phyloP scores from a whole-genome alignment of 495 filamentous ascomycete species.

The Lasiosphaeria ovina region DNA sequence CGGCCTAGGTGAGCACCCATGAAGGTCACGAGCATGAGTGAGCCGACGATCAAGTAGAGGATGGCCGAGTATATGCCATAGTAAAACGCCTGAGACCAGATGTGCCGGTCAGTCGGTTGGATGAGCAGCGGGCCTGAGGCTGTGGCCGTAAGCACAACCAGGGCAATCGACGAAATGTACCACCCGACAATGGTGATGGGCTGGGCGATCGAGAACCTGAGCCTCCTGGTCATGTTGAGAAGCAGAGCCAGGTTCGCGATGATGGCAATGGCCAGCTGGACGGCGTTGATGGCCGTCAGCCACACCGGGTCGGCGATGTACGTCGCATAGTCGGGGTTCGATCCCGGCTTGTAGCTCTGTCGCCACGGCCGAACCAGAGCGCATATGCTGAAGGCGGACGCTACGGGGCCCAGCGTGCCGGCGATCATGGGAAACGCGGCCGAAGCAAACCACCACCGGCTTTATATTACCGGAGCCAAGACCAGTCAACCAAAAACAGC shows the following conservation, averaged over 20 bases:
- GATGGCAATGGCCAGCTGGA: conserved; percentile 69
- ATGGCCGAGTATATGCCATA: conserved; percentile 75
- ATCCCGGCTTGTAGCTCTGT: conserved; percentile 55
- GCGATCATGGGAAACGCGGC: conserved; percentile 79
- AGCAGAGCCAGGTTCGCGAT: conserved; percentile 70
- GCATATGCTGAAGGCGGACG: conserved; percentile 75
- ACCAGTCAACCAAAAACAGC: no score
- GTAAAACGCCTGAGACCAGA: conserved; percentile 72
- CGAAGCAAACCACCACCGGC: conserved; percentile 85
- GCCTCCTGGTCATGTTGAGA: conserved; percentile 77
- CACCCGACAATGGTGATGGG: conserved; percentile 62
- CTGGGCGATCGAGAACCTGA: conserved; percentile 77
- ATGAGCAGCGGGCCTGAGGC: conserved; percentile 49
- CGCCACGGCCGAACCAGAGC: conserved; percentile 73
- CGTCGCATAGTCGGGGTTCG: conserved; percentile 44
- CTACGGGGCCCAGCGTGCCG: conserved; percentile 82
- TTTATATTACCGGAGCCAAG: no score
- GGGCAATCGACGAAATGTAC: conserved; percentile 64
- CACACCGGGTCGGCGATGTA: conserved; percentile 68
- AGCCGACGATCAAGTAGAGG: conserved; percentile 73
- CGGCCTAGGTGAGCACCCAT: conserved; percentile 61
- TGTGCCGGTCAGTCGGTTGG: conserved; percentile 50
- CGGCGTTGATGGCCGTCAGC: conserved; percentile 69
- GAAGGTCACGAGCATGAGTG: conserved; percentile 67
- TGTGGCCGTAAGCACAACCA: conserved; percentile 58